Base-by-base conservation (phyloP, 768 basidiomycete genomes). In the Lenzites betulinus region DNA sequence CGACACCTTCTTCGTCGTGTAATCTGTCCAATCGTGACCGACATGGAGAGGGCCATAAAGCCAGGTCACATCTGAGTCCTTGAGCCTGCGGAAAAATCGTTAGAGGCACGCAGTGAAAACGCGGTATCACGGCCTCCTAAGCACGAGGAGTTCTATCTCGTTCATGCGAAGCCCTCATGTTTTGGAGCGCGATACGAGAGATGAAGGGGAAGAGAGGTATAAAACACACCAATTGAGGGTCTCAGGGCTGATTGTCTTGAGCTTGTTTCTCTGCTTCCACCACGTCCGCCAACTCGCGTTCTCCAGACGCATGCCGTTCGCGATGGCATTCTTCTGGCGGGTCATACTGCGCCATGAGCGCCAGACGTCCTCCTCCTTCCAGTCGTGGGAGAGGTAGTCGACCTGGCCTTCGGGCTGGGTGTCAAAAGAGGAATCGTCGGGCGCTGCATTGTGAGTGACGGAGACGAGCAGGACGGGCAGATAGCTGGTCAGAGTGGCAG, bases 41-140 rank as follows among this genome's bases (percentile, higher is more conserved):
- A 94, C 93, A 73, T 99, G 96, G 0, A 99, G 79, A 22, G 96
- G 96, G 0, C 96, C 96, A 69, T 99, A 98, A 0, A 99, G 84
- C 96, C 96, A 99, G 1, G 97, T 99, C 41, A 98, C 96, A 73
- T 99, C 96, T 7, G 92, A 95, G 75, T 99, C 96, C 75, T 99
- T 99, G 68, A 99, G 86, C 96, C 96, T 98, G 77, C 3, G 20
- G 6, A 26, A 26, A 13, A 9, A 15, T 36, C 2, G 67, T 71
- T 41, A 73, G 64, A 35, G 36, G 35, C 35, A 49, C 43, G 43
- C 48, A 58, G 43, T 38, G 54, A 57, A 51, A 62, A 48, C 64
- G 35, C 64, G 59, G 55, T 42, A 46, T 39, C 23, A 47, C 39
- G 58, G 52, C 49, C 47, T 42, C 46, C 46, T 43, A 54, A 56